phyloP scores from a whole-genome alignment of 192 early-diverging fungal species.

The Umbelopsis ramanniana region DNA sequence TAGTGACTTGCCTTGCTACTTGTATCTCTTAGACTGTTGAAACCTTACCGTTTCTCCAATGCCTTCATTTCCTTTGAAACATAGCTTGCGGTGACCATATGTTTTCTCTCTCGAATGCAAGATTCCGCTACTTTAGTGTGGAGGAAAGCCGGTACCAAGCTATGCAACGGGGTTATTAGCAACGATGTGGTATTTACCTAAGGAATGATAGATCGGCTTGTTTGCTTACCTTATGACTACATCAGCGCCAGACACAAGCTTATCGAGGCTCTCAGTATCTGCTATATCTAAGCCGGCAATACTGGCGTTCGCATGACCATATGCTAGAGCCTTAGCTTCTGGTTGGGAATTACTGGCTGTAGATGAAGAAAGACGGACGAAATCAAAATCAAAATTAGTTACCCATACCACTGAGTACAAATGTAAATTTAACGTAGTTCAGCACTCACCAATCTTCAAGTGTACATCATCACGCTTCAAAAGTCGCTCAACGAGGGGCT shows the following conservation, averaged over 20 bases:
- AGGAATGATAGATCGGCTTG: neutral
- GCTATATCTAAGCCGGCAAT: constrained; percentile 75
- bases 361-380: constrained; percentile 5
- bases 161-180: constrained; percentile 29
- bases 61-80: constrained; percentile 89
- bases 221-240: constrained; percentile 85
- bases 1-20: neutral
- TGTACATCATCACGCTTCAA: constrained; percentile 54
- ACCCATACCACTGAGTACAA: neutral
- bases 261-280: constrained; percentile 60
- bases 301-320: constrained; percentile 61
- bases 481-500: constrained; percentile 90
- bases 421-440: neutral
- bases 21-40: neutral
- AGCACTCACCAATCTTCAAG: constrained; percentile 69
- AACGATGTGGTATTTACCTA: constrained; percentile 6
- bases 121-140: constrained; percentile 77
- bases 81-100: constrained; percentile 97
- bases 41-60: constrained; percentile 64
- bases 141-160: constrained; percentile 87
- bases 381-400: too few relatives aligned
- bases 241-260: constrained; percentile 74
- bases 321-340: constrained; percentile 74
- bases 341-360: constrained; percentile 75
- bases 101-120: constrained; percentile 83